phyloP scores from a whole-genome alignment of 2,329 filamentous ascomycete genomes.

The Plectosphaerella sp. region DNA sequence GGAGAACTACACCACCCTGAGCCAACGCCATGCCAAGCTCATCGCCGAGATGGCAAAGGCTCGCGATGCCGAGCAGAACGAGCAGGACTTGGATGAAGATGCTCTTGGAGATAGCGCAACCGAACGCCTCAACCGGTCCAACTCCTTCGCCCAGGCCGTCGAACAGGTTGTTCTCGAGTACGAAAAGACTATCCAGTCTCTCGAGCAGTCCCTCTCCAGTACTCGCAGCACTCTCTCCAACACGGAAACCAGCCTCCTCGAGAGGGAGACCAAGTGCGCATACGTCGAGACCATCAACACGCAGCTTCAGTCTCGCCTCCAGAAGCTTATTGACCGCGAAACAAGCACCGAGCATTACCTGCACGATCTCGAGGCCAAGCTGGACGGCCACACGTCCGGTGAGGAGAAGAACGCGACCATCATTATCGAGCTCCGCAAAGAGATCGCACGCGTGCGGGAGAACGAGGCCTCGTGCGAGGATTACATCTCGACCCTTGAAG shows the following conservation, averaged over 20 bases:
- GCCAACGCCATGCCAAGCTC: constrained; percentile 88
- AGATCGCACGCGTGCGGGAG: constrained; percentile 81
- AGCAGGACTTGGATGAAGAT: constrained; percentile 52
- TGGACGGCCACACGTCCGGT: constrained; percentile 85
- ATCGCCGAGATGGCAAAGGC: constrained; percentile 91
- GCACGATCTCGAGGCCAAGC: constrained; percentile 82
- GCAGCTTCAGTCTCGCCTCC: constrained; percentile 84
- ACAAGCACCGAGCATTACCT: constrained; percentile 88
- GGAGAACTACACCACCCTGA: constrained; percentile 90
- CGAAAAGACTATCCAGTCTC: constrained; percentile 93
- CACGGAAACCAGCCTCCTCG: constrained; percentile 81
- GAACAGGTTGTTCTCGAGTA: constrained; percentile 96
- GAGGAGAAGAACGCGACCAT: constrained; percentile 90
- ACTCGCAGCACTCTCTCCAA: constrained; percentile 78
- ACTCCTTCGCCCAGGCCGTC: constrained; percentile 91
- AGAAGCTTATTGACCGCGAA: constrained; percentile 90
- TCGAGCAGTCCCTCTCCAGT: constrained; percentile 87
- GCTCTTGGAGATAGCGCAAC: constrained; percentile 73
- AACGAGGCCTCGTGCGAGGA: constrained; percentile 90
- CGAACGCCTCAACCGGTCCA: constrained; percentile 87
- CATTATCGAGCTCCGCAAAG: constrained; percentile 82
- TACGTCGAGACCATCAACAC: constrained; percentile 89
- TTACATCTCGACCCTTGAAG: constrained; percentile 95
- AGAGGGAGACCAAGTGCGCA: constrained; percentile 90
- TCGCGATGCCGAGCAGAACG: constrained; percentile 62